A percentile compares a stretch with the other conserved stretches of the same genome.
These are phyloP conservation scores for Annulohypoxylon moriforme DNA, from an alignment of 495 filamentous ascomycete species.

Conservation along the genomic window DNA sequence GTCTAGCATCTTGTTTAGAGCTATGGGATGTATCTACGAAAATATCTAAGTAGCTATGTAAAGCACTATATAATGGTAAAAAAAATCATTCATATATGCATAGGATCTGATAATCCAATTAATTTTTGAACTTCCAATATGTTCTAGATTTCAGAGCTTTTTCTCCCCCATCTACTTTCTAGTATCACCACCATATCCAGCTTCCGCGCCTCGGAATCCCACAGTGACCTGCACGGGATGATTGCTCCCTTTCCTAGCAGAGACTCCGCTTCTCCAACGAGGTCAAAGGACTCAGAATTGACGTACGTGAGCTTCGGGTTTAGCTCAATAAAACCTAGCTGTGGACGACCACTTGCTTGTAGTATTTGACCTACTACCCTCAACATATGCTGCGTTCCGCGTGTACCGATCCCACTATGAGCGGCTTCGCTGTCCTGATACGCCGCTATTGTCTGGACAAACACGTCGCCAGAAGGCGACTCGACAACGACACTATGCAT, in stretches of 20 bases:
- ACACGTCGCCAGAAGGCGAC: slow-evolving; percentile 25
- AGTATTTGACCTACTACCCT: slow-evolving; percentile 7
- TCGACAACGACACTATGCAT: slow-evolving; percentile 40
- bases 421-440: slow-evolving; percentile 1
- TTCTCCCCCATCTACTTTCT: slow-evolving; percentile 36
- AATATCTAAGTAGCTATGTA: background rate
- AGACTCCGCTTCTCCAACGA: slow-evolving; percentile 3
- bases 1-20: background rate
- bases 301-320: slow-evolving; percentile 43
- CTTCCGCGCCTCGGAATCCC: slow-evolving; percentile 41
- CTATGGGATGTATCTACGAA: background rate
- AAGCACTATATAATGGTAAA: too few species aligned
- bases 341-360: background rate
- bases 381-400: slow-evolving; percentile 6
- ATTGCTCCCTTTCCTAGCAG: slow-evolving; percentile 27
- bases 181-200: slow-evolving; percentile 43
- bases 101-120: too few species aligned
- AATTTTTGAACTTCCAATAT: too few species aligned
- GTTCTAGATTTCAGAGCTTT: background rate
- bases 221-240: slow-evolving; percentile 46
- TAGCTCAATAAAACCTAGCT: background rate
- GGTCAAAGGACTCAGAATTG: background rate
- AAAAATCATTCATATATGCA: background rate
- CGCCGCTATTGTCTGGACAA: slow-evolving; percentile 38
- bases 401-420: background rate